phyloP scores from a whole-genome alignment of 1,284 basidiomycete genomes.

The Apiotrichum akiyoshidainum region DNA sequence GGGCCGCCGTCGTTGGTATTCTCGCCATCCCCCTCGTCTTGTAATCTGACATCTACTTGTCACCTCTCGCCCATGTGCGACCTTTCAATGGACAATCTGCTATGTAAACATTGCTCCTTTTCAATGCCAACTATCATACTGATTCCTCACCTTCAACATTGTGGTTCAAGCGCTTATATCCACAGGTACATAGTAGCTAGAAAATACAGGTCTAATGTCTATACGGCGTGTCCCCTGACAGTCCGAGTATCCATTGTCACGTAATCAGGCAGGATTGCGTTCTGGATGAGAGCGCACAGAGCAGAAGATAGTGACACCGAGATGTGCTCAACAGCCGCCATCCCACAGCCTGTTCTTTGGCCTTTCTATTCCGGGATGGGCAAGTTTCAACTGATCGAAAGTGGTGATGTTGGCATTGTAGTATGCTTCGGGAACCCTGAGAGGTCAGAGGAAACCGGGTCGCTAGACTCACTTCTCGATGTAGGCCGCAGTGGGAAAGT shows the following conservation, averaged over 20 bases:
- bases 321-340: constrained; percentile 21
- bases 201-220: no score
- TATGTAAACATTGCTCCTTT: background rate
- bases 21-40: constrained; percentile 2
- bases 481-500: constrained; percentile 47
- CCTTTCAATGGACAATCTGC: background rate
- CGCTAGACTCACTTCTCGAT: constrained; percentile 34
- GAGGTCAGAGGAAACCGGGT: constrained; percentile 4
- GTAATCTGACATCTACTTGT: background rate
- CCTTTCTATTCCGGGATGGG: constrained; percentile 2
- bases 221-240: no score
- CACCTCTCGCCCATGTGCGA: no score
- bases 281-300: no score
- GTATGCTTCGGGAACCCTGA: constrained; percentile 32
- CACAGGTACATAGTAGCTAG: no score
- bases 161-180: no score
- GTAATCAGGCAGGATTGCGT: no score
- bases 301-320: no score
- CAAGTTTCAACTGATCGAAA: constrained; percentile 25
- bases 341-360: constrained; percentile 40
- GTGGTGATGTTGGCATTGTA: constrained; percentile 49
- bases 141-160: no score
- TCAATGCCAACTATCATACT: no score
- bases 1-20: constrained; percentile 1
- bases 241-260: no score